These are phyloP conservation scores for Yamadazyma akitaensis DNA, from an alignment of 805 yeast species.

Conservation along the genomic window DNA sequence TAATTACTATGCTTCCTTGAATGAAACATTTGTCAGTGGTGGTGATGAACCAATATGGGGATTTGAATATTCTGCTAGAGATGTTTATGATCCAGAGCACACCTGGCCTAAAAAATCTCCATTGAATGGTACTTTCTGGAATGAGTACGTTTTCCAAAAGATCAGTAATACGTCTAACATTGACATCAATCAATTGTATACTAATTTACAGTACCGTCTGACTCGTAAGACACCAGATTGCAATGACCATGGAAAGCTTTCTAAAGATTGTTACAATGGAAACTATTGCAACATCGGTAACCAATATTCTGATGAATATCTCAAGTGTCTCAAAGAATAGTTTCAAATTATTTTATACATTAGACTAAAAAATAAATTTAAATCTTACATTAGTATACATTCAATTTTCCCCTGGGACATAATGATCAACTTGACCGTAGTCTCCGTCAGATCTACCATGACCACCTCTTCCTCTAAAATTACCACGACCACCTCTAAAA, in stretches of 20 bases:
- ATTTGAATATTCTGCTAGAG: slow-evolving; percentile 63
- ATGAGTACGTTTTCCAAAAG: slow-evolving; percentile 20
- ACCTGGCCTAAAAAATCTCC: slow-evolving; percentile 62
- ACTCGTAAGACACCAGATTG: slow-evolving; percentile 57
- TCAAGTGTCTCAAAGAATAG: slow-evolving; percentile 3
- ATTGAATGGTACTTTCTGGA: slow-evolving; percentile 69
- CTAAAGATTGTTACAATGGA: slow-evolving; percentile 19
- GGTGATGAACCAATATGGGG: slow-evolving; percentile 64
- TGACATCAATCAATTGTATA: slow-evolving; percentile 48
- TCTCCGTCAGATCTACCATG: background rate
- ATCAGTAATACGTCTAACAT: slow-evolving; percentile 23
- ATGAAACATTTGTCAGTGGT: slow-evolving; percentile 51
- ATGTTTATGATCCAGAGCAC: slow-evolving; percentile 45
- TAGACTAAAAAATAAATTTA: background rate
- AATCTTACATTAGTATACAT: background rate
- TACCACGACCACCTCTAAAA: slow-evolving; percentile 7
- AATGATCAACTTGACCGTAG: background rate
- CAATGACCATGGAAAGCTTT: slow-evolving; percentile 20
- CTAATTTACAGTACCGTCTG: slow-evolving; percentile 47
- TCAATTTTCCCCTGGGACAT: slow-evolving; percentile 1
- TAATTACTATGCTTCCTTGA: slow-evolving; percentile 57
- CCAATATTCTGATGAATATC: slow-evolving; percentile 9
- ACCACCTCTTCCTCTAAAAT: slow-evolving; percentile 10
- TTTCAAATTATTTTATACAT: background rate
- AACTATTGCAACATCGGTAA: slow-evolving; percentile 20